These are phyloP conservation scores for Lasiosphaeriaceae sp. DNA, from an alignment of 495 filamentous ascomycete species.

Conservation along the genomic window DNA sequence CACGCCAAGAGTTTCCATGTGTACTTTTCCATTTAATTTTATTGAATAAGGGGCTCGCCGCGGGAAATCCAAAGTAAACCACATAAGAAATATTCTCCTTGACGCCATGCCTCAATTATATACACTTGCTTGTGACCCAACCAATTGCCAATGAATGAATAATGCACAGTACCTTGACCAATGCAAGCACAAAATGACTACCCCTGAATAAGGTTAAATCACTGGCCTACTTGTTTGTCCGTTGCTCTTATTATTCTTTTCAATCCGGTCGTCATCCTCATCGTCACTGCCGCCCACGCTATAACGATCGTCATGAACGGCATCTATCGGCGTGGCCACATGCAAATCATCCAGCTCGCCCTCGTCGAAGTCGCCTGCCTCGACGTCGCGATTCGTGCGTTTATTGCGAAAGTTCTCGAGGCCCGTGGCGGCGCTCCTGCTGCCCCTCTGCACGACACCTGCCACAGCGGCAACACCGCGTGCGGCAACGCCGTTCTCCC, in stretches of 20 bases:
- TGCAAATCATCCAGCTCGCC: slow-evolving; percentile 76
- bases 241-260: slow-evolving; percentile 15
- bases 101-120: not conserved
- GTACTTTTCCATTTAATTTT: no score
- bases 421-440: slow-evolving; percentile 23
- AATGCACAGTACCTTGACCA: no score
- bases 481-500: slow-evolving; percentile 23
- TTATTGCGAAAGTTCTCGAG: slow-evolving; percentile 52
- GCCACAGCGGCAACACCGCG: slow-evolving; percentile 16
- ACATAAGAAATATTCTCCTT: not conserved
- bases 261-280: slow-evolving; percentile 34
- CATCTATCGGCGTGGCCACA: slow-evolving; percentile 40
- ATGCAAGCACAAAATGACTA: no score
- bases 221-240: slow-evolving; percentile 2
- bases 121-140: not conserved
- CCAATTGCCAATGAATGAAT: no score
- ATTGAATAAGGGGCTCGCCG: no score
- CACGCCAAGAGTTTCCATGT: no score
- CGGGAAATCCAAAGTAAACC: no score
- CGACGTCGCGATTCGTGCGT: slow-evolving; percentile 43
- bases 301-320: slow-evolving; percentile 41
- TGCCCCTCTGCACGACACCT: slow-evolving; percentile 1
- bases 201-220: no score
- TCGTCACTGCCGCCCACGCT: slow-evolving; percentile 57
- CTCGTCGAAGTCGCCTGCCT: slow-evolving; percentile 88